Percentiles rank a stretch among this genome's conserved stretches.
phyloP scores from a whole-genome alignment of 1,284 basidiomycete species.

The Microbotryomycetes sp. region DNA sequence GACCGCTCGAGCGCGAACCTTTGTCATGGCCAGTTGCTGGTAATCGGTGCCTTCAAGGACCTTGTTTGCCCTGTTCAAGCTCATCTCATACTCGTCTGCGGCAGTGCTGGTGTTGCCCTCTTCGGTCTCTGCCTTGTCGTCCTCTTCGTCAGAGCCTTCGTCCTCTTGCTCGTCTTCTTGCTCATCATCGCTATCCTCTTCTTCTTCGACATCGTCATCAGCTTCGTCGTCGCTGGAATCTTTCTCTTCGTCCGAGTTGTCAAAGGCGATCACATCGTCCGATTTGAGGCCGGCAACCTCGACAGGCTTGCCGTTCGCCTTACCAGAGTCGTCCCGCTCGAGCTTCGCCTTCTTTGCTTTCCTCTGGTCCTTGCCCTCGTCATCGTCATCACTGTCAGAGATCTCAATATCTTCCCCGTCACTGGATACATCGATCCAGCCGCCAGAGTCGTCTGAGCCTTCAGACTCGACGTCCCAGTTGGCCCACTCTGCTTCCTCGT shows the following conservation, averaged over 20 bases:
- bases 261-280: slow-evolving; percentile 16
- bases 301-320: slow-evolving; percentile 42
- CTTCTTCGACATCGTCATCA: slow-evolving; percentile 32
- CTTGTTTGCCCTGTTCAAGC: slow-evolving; percentile 26
- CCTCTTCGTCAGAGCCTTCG: slow-evolving; percentile 20
- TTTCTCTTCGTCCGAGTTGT: slow-evolving; percentile 31
- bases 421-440: slow-evolving; percentile 80
- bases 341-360: slow-evolving; percentile 17
- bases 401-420: slow-evolving; percentile 67
- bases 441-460: slow-evolving; percentile 57
- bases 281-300: slow-evolving; percentile 25
- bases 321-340: slow-evolving; percentile 4
- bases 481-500: slow-evolving; percentile 72
- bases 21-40: slow-evolving; percentile 57
- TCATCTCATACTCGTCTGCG: slow-evolving; percentile 28
- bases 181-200: slow-evolving; percentile 41
- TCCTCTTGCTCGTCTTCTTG: slow-evolving; percentile 38
- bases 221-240: slow-evolving; percentile 10
- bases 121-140: slow-evolving; percentile 36
- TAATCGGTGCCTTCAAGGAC: slow-evolving; percentile 12
- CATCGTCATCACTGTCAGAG: slow-evolving; percentile 79
- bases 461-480: slow-evolving; percentile 84
- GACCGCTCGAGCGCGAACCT: slow-evolving; percentile 46
- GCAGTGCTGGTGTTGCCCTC: slow-evolving; percentile 43
- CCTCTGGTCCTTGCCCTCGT: slow-evolving; percentile 39